Base-by-base conservation (phyloP, 169 alveolate species). In the Plasmodium chabaudi region DNA sequence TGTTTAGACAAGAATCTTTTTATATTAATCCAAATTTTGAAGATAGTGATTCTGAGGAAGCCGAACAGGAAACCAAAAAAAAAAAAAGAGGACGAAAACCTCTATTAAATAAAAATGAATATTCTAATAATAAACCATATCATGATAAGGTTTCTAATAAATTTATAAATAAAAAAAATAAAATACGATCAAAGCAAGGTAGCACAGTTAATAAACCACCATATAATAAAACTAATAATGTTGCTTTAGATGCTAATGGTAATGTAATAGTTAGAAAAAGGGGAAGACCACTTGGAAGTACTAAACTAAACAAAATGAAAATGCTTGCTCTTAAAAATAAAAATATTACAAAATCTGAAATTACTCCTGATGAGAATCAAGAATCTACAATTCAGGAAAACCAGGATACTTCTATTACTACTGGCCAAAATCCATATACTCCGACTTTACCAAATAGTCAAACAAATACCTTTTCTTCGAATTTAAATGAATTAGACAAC, bases 231-330 rank as follows among this genome's bases (percentile, higher is more conserved):
- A 82, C 9, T 42, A 56, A 23, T 44, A 53, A 39, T 21, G 21
- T 23, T 12, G 39, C 5, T n/a, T 69, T 51, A 51, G 47, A 7
- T 34, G 56, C 34, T 79, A 55, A 23, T 9, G n/a, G 23, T 10
- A 39, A 42, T 67, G 82, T 67, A n/a, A 82, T 67, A 13, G 72
- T 82, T 1, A 65, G 82, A 55, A 82, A 68, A 67, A 82, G 90
- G 9, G 90, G 90, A 1, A 82, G 90, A 47, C 90, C 90, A 23
- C 53, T 56, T 7, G 90, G 90, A 27, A 82, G 90, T 65, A 82
- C 90, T 3, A 82, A 82, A 56, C 21, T 82, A 15, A 82, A 46
- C 61, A 82, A 82, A 55, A 25, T 65, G 9, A 55, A 34, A 15
- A 6, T 67, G 49, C 82, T 67, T 21, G 27, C n/a, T 13, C 25